phyloP scores from a whole-genome alignment of 1,284 basidiomycete species.

The Rhizoctonia solani region DNA sequence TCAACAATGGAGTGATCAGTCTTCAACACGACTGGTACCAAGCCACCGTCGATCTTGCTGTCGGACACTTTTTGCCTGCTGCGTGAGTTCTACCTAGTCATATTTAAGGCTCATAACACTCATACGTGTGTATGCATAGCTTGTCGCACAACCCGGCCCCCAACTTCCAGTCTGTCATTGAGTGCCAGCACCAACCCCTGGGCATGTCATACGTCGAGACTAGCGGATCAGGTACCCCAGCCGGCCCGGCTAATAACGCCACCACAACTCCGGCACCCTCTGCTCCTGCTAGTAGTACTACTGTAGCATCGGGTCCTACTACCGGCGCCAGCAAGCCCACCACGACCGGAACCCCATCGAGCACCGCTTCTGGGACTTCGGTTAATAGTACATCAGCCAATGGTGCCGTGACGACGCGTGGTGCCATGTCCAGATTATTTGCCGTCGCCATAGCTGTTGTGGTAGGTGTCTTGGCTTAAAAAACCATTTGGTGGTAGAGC shows the following conservation, averaged over 20 bases:
- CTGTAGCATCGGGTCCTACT: neutral
- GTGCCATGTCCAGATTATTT: neutral
- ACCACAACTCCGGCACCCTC: constrained; percentile 42
- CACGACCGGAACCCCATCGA: too few relatives aligned
- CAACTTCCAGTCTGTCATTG: constrained; percentile 53
- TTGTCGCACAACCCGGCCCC: constrained; percentile 62
- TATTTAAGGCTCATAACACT: too few relatives aligned
- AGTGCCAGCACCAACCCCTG: constrained; percentile 63
- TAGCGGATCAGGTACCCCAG: neutral
- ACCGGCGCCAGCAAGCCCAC: too few relatives aligned
- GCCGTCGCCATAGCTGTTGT: neutral
- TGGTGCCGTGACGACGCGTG: neutral
- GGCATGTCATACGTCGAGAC: constrained; percentile 65
- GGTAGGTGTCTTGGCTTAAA: neutral
- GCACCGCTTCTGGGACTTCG: constrained; percentile 1
- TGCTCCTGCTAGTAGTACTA: neutral
- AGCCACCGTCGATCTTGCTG: constrained; percentile 81
- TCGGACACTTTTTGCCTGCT: constrained; percentile 80
- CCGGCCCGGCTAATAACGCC: constrained; percentile 39
- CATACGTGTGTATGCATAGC: neutral
- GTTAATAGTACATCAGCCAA: neutral
- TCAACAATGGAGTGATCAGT: constrained; percentile 76
- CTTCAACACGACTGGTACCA: constrained; percentile 86
- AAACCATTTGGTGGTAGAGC: neutral
- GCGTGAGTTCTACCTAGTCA: constrained; percentile 49